Percentiles rank a stretch among this genome's conserved stretches.
Evolutionary conservation across 106 monocot species (phyloP).

Genomic region (Allium fistulosum): DNA sequence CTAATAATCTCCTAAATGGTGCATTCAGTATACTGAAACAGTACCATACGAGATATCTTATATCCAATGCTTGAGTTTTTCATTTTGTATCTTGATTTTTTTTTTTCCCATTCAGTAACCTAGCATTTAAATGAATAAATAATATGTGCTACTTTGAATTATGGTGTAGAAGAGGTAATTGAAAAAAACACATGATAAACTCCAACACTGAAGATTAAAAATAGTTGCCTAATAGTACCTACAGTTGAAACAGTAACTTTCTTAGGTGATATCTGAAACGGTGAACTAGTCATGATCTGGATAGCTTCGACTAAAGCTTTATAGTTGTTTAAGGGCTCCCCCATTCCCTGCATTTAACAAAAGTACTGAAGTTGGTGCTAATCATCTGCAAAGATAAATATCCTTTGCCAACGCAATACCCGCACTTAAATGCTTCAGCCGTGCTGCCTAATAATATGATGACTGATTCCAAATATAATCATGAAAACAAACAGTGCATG

Average conservation of each 20-base stretch:
- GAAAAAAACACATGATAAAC: neutral
- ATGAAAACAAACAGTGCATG: neutral
- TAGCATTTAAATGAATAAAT: too few species aligned
- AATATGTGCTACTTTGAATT: neutral
- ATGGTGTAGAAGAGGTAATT: neutral
- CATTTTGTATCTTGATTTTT: too few species aligned
- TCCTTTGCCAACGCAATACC: neutral
- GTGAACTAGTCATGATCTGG: constrained; percentile 48
- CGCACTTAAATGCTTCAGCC: neutral
- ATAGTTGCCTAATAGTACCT: constrained; percentile 25
- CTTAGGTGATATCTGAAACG: constrained; percentile 93
- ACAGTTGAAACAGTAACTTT: constrained; percentile 97
- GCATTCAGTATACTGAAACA: too few species aligned
- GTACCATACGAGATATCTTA: too few species aligned
- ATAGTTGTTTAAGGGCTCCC: constrained; percentile 98
- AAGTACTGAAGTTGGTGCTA: neutral
- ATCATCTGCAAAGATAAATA: neutral
- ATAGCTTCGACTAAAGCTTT: constrained; percentile 76
- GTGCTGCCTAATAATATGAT: neutral
- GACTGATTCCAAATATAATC: neutral
- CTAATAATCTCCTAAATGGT: too few species aligned
- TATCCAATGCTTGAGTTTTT: too few species aligned
- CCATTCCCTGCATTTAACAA: constrained; percentile 74
- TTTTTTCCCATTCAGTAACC: too few species aligned
- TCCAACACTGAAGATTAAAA: too few species aligned